phyloP scores from a whole-genome alignment of 768 basidiomycete genomes.

The Mycena metata region DNA sequence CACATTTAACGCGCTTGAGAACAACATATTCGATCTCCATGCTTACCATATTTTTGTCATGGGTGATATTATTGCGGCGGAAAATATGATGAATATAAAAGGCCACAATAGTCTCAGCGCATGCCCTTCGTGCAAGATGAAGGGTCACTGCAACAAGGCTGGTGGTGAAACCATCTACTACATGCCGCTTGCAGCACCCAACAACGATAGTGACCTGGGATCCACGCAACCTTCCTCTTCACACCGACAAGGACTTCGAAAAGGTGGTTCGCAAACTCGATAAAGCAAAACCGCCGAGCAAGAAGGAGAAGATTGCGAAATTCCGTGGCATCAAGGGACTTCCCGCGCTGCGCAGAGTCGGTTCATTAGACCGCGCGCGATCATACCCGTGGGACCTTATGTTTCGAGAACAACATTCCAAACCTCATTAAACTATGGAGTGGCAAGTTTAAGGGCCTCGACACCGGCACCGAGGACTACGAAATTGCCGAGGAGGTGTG shows the following conservation, averaged over 20 bases:
- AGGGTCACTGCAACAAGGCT: conserved; percentile 38
- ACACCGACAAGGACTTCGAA: conserved; percentile 52
- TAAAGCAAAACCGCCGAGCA: conserved; percentile 13
- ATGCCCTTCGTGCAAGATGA: conserved; percentile 53
- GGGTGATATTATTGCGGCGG: conserved; percentile 52
- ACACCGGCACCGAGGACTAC: conserved; percentile 44
- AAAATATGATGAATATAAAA: conserved; percentile 50
- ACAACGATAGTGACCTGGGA: conserved; percentile 22
- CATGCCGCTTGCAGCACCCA: conserved; percentile 40
- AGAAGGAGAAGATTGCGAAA: conserved; percentile 42
- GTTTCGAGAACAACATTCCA: conserved; percentile 57
- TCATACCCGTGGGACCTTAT: conserved; percentile 59
- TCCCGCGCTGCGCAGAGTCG: conserved; percentile 44
- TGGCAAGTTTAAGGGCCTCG: too few relatives aligned
- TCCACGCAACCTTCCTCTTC: conserved; percentile 46
- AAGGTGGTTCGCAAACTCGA: conserved; percentile 12
- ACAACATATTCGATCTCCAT: conserved; percentile 44
- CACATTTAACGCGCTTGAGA: conserved; percentile 39
- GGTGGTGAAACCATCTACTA: conserved; percentile 43
- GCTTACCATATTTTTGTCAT: conserved; percentile 46
- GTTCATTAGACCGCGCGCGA: conserved; percentile 46
- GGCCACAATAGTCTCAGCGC: conserved; percentile 52
- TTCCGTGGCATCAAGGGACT: conserved; percentile 47
- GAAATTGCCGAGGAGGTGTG: conserved; percentile 39
- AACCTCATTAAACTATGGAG: too few relatives aligned